Base-by-base conservation (phyloP, 75 land plant genomes). In the Pinus taeda region DNA sequence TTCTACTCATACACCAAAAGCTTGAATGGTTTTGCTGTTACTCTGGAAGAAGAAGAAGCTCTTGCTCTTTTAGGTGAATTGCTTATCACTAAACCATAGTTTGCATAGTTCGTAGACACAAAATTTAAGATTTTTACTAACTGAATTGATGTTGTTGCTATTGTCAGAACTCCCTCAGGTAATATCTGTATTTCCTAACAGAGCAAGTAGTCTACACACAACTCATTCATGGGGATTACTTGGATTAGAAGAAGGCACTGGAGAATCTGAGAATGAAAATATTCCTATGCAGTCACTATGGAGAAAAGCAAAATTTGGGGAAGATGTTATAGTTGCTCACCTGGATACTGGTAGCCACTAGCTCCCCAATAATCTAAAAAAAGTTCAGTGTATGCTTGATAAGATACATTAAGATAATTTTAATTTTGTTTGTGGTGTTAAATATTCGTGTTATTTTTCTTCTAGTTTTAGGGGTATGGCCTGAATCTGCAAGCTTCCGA, bases 21-120 rank as follows among this genome's bases (percentile, higher is more conserved):
- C 61, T 81, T 90, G 59, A 87, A 87, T 79, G 92, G 92, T 15
- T 90, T 90, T 81, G 90, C 87, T 71, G 92, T 89, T 13, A 63
- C 21, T 14, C 78, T 90, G 1, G 83, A 79, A 7, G 81, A 84
- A 18, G 70, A 80, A 60, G 81, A 83, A 53, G 92, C 81, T 22
- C 3, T 20, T 15, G 75, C 75, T 30, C 45, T 81, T n/a, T 26
- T 71, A 37, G 45, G 82, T 80, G 66, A 39, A 39, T 4, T 39
- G 4, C 42, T 39, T 15, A 14, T 15, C 74, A 73, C 9, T 42
- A 20, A 11, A 42, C 53, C 74, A 21, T 24, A 15, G 1, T 4
- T 39, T 26, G 42, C 4, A 39, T 4, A 39, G 42, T 4, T 39
- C 4, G 42, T 39, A 3, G 42, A 39, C 4, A 39, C 42, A n/a